phyloP scores from a whole-genome alignment of 108 stramenopile species.

The Epithemia pelagica region DNA sequence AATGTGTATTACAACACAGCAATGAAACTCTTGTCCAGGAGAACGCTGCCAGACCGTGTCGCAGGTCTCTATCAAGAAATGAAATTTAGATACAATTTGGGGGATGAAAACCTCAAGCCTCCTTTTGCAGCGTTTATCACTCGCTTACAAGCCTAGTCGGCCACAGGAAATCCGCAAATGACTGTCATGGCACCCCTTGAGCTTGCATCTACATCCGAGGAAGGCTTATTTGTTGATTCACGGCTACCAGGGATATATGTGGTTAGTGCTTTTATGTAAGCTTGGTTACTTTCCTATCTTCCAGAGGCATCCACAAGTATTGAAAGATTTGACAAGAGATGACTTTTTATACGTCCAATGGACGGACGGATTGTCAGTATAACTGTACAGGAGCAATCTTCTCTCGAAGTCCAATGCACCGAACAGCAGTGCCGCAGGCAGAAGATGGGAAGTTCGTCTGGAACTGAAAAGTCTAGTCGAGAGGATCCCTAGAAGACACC shows the following conservation, averaged over 20 bases:
- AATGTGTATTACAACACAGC: not conserved
- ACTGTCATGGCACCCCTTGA: not conserved
- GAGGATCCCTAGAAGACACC: not conserved
- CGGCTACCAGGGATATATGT: not conserved
- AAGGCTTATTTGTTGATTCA: not conserved
- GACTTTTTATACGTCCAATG: not conserved
- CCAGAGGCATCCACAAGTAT: not conserved
- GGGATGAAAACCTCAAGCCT: not conserved
- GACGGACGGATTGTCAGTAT: not conserved
- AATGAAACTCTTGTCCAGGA: not conserved
- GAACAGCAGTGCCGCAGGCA: not conserved
- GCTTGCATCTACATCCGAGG: not conserved
- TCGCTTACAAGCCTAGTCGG: slow-evolving; percentile 1
- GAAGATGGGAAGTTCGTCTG: not conserved
- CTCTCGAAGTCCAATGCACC: not conserved
- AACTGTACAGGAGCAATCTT: not conserved
- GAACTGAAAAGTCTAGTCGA: not conserved
- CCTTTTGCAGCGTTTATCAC: not conserved
- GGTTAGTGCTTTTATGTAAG: not conserved
- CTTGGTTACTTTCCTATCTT: not conserved
- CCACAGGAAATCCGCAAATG: not conserved
- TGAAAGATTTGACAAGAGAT: not conserved
- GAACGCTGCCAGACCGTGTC: not conserved
- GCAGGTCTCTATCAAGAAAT: not conserved
- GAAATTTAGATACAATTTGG: not conserved